A percentile compares a stretch with the other conserved stretches of the same genome.
Evolutionary conservation across 2,329 filamentous ascomycete species (phyloP).

Genomic region (Beauveria australis): DNA sequence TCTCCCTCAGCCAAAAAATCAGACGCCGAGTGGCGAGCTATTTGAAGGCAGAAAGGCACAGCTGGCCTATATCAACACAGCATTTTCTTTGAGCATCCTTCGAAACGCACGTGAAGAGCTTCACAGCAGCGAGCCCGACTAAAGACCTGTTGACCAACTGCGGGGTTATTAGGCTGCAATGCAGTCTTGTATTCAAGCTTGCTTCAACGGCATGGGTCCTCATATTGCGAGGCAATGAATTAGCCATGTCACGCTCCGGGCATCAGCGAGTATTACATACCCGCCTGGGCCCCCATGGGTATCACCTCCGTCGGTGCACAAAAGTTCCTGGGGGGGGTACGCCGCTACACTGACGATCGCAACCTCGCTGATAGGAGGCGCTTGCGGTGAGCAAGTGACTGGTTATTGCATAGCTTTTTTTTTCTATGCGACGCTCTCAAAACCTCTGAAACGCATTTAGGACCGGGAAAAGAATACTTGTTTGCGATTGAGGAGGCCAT

Average conservation of each 20-base stretch:
- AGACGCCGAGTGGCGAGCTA: background rate
- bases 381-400: background rate
- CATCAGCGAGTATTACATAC: background rate
- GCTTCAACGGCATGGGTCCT: background rate
- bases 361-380: background rate
- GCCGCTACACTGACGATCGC: background rate
- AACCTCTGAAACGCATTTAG: background rate
- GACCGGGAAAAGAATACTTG: background rate
- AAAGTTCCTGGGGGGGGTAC: constrained; percentile 7
- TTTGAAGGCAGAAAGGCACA: background rate
- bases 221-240: background rate
- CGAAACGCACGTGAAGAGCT: background rate
- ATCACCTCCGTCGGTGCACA: constrained; percentile 2
- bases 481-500: background rate
- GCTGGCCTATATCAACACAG: background rate
- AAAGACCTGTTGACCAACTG: background rate
- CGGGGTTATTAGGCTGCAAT: constrained; percentile 9
- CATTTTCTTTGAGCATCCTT: background rate
- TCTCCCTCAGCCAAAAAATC: background rate
- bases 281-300: background rate
- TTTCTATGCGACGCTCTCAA: background rate
- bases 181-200: constrained; percentile 6
- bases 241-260: background rate
- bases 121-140: background rate
- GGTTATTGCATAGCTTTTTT: background rate